Evolutionary conservation across 2,329 filamentous ascomycete genomes (phyloP), one percentile per base, ranked within the genome.

Genomic region (Calonectria pseudoturangicola): DNA sequence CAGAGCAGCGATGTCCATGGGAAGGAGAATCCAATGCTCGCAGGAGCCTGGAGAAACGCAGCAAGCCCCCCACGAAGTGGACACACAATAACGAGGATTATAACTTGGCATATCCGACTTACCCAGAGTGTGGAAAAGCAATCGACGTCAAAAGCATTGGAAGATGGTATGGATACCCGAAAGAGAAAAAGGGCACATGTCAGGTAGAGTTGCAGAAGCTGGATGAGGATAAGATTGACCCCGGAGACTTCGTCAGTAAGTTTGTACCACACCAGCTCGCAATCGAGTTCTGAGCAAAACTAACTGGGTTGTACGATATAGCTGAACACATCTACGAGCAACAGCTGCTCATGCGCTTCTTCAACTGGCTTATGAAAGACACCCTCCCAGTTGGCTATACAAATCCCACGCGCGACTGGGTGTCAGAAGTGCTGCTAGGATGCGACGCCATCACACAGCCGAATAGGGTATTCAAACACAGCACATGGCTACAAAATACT

Each of bases 161-260:
- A 18, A n/a, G 45, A 48, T 48, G 45, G 45, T 48, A 21, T 48
- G 45, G 45, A 48, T 48, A 48, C 45, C 45, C 45, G 45, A 48
- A 21, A 48, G 45, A 48, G 45, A n/a, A 48, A 25, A 18, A 48
- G n/a, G 45, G 45, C n/a, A 18, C 12, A 48, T 48, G 45, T 48
- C 45, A 48, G 10, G 45, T 48, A 18, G 45, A 48, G 45, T 48
- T 48, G 45, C 45, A 48, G n/a, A 48, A 48, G n/a, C n/a, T 48
- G n/a, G 45, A 48, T 18, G n/a, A 48, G n/a, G n/a, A 48, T n/a
- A 48, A 48, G 45, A 18, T 48, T 48, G 45, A 48, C 10, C 7
- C 45, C 18, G 18, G 18, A 48, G 45, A 48, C 45, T 48, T 48
- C 45, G 45, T 48, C n/a, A 48, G 45, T 48, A 48, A 48, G 45